phyloP scores from a whole-genome alignment of 345 rosid genomes.

The Theobroma cacao region DNA sequence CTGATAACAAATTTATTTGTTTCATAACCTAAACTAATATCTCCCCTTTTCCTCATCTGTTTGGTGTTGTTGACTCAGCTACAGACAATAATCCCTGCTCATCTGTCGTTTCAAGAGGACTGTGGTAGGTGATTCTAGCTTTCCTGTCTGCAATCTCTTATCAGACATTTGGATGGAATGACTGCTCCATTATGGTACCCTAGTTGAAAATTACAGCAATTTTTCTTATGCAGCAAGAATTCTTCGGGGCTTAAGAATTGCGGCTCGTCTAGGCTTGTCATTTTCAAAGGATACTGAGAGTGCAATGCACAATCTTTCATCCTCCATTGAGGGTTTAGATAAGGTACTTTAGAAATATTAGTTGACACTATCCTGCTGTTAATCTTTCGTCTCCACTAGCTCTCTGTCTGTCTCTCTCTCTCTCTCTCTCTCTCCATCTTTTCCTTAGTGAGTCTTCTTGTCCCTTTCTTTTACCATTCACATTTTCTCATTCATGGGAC shows the following conservation, averaged over 20 bases:
- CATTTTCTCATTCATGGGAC: too few species aligned
- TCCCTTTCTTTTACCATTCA: background rate
- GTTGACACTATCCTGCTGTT: slow-evolving; percentile 1
- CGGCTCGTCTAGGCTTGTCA: slow-evolving; percentile 76
- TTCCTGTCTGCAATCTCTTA: slow-evolving; percentile 11
- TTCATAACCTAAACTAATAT: slow-evolving; percentile 11
- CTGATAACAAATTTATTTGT: background rate
- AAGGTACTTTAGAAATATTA: slow-evolving; percentile 46
- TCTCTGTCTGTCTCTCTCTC: too few species aligned
- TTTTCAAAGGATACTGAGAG: slow-evolving; percentile 59
- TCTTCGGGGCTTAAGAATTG: slow-evolving; percentile 86
- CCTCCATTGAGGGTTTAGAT: slow-evolving; percentile 51
- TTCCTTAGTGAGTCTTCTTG: background rate
- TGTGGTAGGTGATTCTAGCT: slow-evolving; percentile 57
- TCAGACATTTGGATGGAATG: slow-evolving; percentile 13
- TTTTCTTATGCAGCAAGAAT: slow-evolving; percentile 66
- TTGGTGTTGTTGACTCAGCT: slow-evolving; percentile 46
- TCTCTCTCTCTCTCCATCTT: background rate
- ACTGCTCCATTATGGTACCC: slow-evolving; percentile 7
- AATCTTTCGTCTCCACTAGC: background rate
- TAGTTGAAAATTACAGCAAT: slow-evolving; percentile 15
- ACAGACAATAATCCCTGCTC: slow-evolving; percentile 72
- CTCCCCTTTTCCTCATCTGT: slow-evolving; percentile 9
- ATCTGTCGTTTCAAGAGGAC: slow-evolving; percentile 76
- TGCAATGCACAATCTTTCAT: slow-evolving; percentile 58